Evolutionary conservation across 73 alveolate species (phyloP).

Genomic region (Symbiodinium pilosum): DNA sequence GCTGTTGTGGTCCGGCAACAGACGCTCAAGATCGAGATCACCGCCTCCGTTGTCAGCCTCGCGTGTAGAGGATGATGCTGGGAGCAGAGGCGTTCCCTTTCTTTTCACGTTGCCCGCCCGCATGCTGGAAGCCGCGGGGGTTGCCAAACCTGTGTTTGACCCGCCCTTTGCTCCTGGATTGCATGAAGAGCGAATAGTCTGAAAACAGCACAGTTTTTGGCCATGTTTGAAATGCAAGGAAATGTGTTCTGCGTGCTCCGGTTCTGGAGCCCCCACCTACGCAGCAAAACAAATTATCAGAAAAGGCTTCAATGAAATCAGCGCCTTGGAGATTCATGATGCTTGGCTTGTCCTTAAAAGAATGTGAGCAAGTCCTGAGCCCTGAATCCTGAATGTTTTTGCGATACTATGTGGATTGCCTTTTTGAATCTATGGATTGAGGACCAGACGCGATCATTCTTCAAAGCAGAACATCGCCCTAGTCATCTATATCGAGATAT

Average conservation of each 20-base stretch:
- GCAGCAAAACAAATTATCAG: neutral
- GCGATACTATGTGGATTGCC: neutral
- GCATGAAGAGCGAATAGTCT: too few relatives aligned
- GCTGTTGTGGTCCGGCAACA: neutral
- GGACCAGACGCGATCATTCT: neutral
- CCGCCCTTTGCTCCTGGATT: neutral
- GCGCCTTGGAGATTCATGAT: neutral
- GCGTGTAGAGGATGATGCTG: neutral
- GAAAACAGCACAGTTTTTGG: neutral
- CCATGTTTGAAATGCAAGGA: neutral
- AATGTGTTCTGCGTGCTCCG: neutral
- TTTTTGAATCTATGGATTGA: neutral
- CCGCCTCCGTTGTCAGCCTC: neutral
- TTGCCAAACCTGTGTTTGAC: too few relatives aligned
- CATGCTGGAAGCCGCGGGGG: neutral
- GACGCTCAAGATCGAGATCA: neutral
- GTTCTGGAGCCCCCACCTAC: neutral
- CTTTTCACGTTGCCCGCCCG: neutral
- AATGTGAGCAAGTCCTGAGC: too few relatives aligned
- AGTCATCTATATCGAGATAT: neutral
- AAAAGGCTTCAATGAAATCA: neutral
- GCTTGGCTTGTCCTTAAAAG: too few relatives aligned
- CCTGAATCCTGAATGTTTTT: too few relatives aligned
- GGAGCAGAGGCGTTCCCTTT: neutral
- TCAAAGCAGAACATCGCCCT: neutral